Conservation (phyloP, 2,329 filamentous ascomycete genomes). For the Pseudogymnoascus sp. region DNA sequence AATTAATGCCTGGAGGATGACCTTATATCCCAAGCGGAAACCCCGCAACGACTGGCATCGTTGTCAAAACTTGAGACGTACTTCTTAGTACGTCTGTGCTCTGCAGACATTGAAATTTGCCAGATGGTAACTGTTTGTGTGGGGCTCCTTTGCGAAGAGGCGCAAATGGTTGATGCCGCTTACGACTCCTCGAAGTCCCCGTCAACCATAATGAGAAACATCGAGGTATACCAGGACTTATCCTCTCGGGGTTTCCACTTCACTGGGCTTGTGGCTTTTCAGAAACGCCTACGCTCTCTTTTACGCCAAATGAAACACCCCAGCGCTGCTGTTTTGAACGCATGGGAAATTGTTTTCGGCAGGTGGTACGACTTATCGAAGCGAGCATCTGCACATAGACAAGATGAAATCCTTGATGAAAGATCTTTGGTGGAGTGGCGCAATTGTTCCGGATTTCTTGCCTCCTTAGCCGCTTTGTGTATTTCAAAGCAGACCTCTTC, state of each 20-base stretch:
- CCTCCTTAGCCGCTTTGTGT: conserved; percentile 59
- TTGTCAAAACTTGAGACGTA: conserved; percentile 54
- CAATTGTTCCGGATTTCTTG: conserved; percentile 62
- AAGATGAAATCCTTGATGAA: conserved; percentile 47
- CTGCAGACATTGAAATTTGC: conserved; percentile 57
- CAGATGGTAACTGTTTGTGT: conserved; percentile 58
- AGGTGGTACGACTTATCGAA: conserved; percentile 58
- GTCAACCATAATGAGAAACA: conserved; percentile 51
- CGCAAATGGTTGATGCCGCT: conserved; percentile 45
- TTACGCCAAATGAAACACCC: conserved; percentile 55
- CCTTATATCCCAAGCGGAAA: conserved; percentile 45
- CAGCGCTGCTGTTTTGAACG: conserved; percentile 57
- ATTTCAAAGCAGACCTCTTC: conserved; percentile 49
- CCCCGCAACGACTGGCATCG: conserved; percentile 46
- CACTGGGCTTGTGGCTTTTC: conserved; percentile 62
- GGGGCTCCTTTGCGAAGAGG: conserved; percentile 55
- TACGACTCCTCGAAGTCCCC: conserved; percentile 44
- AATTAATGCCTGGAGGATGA: conserved; percentile 39
- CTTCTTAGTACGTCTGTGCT: conserved; percentile 57
- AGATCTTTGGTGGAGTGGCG: conserved; percentile 56
- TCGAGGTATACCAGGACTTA: conserved; percentile 54
- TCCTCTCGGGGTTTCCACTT: conserved; percentile 58
- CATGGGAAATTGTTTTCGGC: conserved; percentile 61
- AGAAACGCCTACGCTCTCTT: conserved; percentile 55
- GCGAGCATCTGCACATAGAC: conserved; percentile 47